Conservation (phyloP, 441 rosid genomes). For the Corymbia citriodora region DNA sequence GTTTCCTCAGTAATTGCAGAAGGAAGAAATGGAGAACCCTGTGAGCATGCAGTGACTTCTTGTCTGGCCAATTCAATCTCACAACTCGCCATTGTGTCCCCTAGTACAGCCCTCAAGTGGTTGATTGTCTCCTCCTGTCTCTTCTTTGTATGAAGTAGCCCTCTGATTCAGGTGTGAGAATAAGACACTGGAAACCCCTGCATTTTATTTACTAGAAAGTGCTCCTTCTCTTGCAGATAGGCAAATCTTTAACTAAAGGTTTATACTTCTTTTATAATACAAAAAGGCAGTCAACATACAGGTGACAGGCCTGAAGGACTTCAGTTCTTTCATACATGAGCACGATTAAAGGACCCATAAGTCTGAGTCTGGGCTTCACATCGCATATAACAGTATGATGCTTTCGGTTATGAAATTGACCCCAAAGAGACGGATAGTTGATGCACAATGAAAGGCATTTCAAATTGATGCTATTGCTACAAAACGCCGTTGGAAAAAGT, state of each 20-base stretch:
- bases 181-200: background rate
- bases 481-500: background rate
- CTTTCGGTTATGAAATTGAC: background rate
- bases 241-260: background rate
- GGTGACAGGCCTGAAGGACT: background rate
- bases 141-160: slow-evolving; percentile 40
- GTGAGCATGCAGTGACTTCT: slow-evolving; percentile 30
- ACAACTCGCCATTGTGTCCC: slow-evolving; percentile 41
- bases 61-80: slow-evolving; percentile 50
- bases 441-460: background rate
- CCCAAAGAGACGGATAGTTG: background rate
- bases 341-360: background rate
- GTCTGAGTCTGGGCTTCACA: background rate
- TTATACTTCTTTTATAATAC: background rate
- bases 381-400: background rate
- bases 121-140: slow-evolving; percentile 39
- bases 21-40: slow-evolving; percentile 38
- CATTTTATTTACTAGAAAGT: background rate
- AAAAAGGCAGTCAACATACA: background rate
- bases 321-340: background rate
- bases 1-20: slow-evolving; percentile 32
- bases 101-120: slow-evolving; percentile 29
- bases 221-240: background rate
- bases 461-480: background rate
- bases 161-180: slow-evolving; percentile 24